Evolutionary conservation across 2,329 filamentous ascomycete genomes (phyloP).

Genomic region (Epichloe sp.): DNA sequence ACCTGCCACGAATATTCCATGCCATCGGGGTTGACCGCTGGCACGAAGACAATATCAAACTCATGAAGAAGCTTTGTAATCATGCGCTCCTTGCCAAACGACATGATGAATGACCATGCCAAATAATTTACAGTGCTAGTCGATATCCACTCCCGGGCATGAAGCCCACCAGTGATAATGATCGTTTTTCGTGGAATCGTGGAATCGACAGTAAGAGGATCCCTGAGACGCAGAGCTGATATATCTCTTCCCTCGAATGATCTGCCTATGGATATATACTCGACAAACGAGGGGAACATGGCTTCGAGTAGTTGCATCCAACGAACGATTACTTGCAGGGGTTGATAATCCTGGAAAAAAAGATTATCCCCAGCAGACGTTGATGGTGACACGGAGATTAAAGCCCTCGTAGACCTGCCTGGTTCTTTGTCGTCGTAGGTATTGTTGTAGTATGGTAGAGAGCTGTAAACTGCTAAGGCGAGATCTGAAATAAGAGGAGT

Average conservation of each 20-base stretch:
- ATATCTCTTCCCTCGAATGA: slow-evolving; percentile 83
- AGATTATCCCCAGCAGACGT: slow-evolving; percentile 47
- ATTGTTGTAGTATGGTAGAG: slow-evolving; percentile 14
- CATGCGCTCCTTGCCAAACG: slow-evolving; percentile 57
- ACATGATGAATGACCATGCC: slow-evolving; percentile 75
- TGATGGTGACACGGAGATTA: slow-evolving; percentile 15
- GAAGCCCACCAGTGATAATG: slow-evolving; percentile 71
- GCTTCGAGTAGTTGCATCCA: slow-evolving; percentile 88
- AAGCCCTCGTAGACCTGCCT: neutral
- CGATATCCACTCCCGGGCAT: slow-evolving; percentile 94
- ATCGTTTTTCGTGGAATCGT: slow-evolving; percentile 55
- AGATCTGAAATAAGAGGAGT: slow-evolving; percentile 69
- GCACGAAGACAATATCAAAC: slow-evolving; percentile 81
- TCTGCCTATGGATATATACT: slow-evolving; percentile 63
- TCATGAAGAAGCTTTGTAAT: slow-evolving; percentile 69
- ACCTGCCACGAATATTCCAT: slow-evolving; percentile 88
- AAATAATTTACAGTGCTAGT: slow-evolving; percentile 84
- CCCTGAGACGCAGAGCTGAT: slow-evolving; percentile 63
- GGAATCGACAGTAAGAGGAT: slow-evolving; percentile 29
- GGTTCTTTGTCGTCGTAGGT: neutral
- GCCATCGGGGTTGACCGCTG: slow-evolving; percentile 84
- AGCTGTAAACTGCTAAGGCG: slow-evolving; percentile 58
- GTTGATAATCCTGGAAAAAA: slow-evolving; percentile 90
- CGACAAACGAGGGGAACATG: slow-evolving; percentile 75
- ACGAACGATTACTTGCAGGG: slow-evolving; percentile 64